These are phyloP conservation scores for Clarireedia homoeocarpa DNA, from an alignment of 2,329 filamentous ascomycete species.

Conservation along the genomic window DNA sequence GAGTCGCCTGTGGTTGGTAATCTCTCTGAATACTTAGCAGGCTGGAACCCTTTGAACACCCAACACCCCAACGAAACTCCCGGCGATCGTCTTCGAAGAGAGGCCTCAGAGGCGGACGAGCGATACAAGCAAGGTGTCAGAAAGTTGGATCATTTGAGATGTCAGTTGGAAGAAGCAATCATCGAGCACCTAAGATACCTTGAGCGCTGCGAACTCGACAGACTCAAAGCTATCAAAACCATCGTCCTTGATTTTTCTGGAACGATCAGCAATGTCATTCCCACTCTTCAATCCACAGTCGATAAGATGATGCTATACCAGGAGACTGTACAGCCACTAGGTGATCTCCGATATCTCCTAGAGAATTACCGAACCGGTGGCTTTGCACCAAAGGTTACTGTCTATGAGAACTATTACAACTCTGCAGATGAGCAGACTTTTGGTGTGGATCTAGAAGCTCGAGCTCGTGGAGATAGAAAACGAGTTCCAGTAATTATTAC, in stretches of 20 bases:
- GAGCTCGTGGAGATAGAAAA: conserved; percentile 89
- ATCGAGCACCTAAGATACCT: conserved; percentile 89
- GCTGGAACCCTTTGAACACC: conserved; percentile 90
- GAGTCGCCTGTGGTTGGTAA: conserved; percentile 77
- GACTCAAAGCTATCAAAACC: conserved; percentile 95
- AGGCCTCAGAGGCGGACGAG: conserved; percentile 85
- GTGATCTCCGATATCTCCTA: conserved; percentile 85
- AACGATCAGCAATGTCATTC: conserved; percentile 95
- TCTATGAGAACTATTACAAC: conserved; percentile 99
- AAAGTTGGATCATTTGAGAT: conserved; percentile 83
- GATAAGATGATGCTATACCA: conserved; percentile 99
- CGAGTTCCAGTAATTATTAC: conserved; percentile 89
- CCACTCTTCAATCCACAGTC: conserved; percentile 87
- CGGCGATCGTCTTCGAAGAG: conserved; percentile 74
- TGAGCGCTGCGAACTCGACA: conserved; percentile 92
- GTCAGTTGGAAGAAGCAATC: conserved; percentile 92
- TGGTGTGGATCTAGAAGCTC: conserved; percentile 92
- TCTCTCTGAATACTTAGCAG: conserved; percentile 80
- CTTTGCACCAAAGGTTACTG: conserved; percentile 81
- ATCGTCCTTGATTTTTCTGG: conserved; percentile 97
- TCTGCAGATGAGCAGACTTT: conserved; percentile 96
- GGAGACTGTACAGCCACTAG: conserved; percentile 90
- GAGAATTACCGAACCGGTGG: conserved; percentile 96
- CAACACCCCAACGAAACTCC: conserved; percentile 90
- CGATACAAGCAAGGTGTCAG: conserved; percentile 82